Conservation (phyloP, 192 early-diverging fungal species). For the Polychytrium aggregatum region DNA sequence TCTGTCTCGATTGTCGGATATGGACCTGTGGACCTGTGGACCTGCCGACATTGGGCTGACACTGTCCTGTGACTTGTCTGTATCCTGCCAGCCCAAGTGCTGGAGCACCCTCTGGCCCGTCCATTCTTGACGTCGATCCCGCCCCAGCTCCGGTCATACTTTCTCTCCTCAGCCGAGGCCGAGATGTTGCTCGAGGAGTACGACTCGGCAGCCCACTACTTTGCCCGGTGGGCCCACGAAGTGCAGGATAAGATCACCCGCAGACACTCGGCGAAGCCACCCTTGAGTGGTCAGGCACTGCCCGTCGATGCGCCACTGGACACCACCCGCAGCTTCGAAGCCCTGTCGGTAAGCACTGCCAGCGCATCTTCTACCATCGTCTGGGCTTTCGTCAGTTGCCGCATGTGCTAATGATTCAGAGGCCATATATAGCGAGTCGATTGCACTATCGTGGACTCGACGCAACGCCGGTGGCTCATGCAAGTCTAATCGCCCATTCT, state of each 20-base stretch:
- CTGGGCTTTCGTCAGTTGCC: no score
- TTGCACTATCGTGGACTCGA: no score
- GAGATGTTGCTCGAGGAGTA: slow-evolving; percentile 35
- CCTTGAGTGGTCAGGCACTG: background rate
- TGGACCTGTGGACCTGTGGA: background rate
- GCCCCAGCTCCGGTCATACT: slow-evolving; percentile 17
- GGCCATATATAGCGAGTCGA: no score
- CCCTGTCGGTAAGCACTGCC: slow-evolving; percentile 13
- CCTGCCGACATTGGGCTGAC: background rate
- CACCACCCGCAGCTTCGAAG: slow-evolving; percentile 26
- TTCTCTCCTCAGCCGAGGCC: slow-evolving; percentile 30
- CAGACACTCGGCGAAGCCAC: slow-evolving; percentile 4
- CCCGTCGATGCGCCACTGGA: slow-evolving; percentile 9
- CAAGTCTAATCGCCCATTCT: no score
- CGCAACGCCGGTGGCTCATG: no score
- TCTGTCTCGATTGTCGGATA: background rate
- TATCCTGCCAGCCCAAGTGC: slow-evolving; percentile 20
- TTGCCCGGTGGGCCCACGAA: slow-evolving; percentile 27
- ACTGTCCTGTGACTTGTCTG: background rate
- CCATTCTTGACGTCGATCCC: slow-evolving; percentile 38
- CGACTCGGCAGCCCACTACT: slow-evolving; percentile 26
- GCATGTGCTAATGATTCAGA: no score
- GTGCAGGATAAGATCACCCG: slow-evolving; percentile 14
- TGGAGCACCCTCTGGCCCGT: slow-evolving; percentile 38
- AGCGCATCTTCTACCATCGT: no score